Base-by-base conservation (phyloP, 1,139 yeast genomes). In the Yamadazyma conglobata region DNA sequence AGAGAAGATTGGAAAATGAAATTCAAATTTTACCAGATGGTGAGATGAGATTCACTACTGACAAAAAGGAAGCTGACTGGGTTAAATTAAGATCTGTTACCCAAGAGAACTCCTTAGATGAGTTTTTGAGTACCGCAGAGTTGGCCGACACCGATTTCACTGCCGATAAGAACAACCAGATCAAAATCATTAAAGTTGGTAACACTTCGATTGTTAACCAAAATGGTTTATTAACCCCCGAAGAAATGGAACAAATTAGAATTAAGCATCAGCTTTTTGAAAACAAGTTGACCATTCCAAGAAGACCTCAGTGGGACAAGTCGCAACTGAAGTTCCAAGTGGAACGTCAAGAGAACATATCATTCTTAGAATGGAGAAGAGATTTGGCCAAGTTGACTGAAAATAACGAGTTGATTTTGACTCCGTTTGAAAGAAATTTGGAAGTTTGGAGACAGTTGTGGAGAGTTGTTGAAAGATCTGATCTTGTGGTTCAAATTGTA, bases 371-470 rank as follows among this genome's bases (percentile, higher is more conserved):
- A 19, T 93, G 98, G 99, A 77, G 98, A 63, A 73, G 97, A 52
- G 79, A 79, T 27, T 69, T 93, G 40, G 98, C 98, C 0, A 60
- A 72, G 26, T 68, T 93, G 37, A 93, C 93, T 39, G 96, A 91
- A 52, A 73, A 70, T 40, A 77, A 75, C 43, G 96, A 91, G 54
- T 66, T 93, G 47, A 65, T 89, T 40, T 70, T 93, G 56, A 93
- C 99, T 0, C 99, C 99, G 2, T 93, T 91, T 54, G 99, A 93
- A 63, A 77, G 98, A 60, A 93, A 93, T 54, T 70, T 93, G 45
- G 96, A 91, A 65, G 97, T 93, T 38, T 93, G 99, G 99, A 79
- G 93, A 55, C 99, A 93, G 60, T 66, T 93, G 45, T 93, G 99
- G 99, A 74, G 99, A 61, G 99, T 93, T 31, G 87, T 89, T 11